Conservation (phyloP, 208 protist genomes). For the Trichomonas vaginalis region DNA sequence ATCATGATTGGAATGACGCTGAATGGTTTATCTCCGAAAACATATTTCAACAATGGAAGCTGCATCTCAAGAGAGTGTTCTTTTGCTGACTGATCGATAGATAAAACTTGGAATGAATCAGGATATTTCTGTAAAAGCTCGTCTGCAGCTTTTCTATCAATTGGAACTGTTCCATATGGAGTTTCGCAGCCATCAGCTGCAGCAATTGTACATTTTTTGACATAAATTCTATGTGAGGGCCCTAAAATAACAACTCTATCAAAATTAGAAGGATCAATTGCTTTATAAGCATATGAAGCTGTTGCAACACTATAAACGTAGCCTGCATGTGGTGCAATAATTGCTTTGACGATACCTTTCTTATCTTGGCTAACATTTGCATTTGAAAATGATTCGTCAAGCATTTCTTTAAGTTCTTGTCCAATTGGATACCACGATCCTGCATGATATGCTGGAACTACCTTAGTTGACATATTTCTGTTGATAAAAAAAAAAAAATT, state of each 20-base stretch:
- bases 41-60: background rate
- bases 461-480: too few relatives aligned
- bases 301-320: background rate
- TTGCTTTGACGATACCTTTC: background rate
- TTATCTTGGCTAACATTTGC: background rate
- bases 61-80: constrained; percentile 14
- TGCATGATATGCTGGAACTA: background rate
- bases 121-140: background rate
- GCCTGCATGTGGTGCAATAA: background rate
- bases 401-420: background rate
- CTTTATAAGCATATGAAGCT: background rate
- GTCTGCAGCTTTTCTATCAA: background rate
- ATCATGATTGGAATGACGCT: constrained; percentile 4
- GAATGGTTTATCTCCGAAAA: background rate
- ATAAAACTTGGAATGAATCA: background rate
- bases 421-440: background rate
- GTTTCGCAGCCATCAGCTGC: background rate
- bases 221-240: background rate
- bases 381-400: background rate
- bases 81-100: too few relatives aligned
- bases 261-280: background rate
- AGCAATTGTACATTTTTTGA: background rate
- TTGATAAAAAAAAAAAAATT: too few relatives aligned
- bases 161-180: background rate
- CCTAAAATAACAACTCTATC: background rate